Conservation (phyloP, 2,329 filamentous ascomycete genomes). For the Pyricularia grisea region DNA sequence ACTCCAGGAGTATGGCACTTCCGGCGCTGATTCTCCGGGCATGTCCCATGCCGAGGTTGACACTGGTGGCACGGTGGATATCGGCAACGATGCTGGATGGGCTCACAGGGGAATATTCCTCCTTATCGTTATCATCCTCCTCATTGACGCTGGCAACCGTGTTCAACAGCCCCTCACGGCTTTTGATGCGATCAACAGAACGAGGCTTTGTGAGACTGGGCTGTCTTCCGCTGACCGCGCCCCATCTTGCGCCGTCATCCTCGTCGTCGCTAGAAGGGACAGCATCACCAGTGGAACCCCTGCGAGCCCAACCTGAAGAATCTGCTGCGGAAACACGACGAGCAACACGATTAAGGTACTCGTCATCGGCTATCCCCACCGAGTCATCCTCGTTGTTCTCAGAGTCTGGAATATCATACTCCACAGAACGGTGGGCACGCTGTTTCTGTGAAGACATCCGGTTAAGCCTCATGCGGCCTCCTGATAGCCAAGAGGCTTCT, state of each 20-base stretch:
- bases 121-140: conserved; percentile 13
- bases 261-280: conserved; percentile 51
- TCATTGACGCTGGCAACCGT: conserved; percentile 26
- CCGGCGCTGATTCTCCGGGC: conserved; percentile 66
- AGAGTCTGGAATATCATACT: conserved; percentile 29
- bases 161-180: conserved; percentile 41
- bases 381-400: conserved; percentile 54
- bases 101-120: conserved; percentile 6
- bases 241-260: conserved; percentile 41
- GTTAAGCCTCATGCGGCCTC: conserved; percentile 42
- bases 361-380: conserved; percentile 53
- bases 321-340: conserved; percentile 13
- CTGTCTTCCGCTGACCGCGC: conserved; percentile 36
- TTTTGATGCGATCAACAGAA: conserved; percentile 35
- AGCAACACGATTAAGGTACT: conserved; percentile 55
- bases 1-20: conserved; percentile 64
- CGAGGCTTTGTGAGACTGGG: conserved; percentile 52
- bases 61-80: conserved; percentile 58
- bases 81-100: conserved; percentile 17
- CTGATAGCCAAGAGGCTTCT: conserved; percentile 87
- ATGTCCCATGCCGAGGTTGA: conserved; percentile 58
- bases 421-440: conserved; percentile 21
- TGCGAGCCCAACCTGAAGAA: conserved; percentile 17
- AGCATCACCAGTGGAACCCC: conserved; percentile 39
- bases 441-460: conserved; percentile 31